Conservation (phyloP, 2,329 filamentous ascomycete genomes). For the Rugonectria rugulosa region DNA sequence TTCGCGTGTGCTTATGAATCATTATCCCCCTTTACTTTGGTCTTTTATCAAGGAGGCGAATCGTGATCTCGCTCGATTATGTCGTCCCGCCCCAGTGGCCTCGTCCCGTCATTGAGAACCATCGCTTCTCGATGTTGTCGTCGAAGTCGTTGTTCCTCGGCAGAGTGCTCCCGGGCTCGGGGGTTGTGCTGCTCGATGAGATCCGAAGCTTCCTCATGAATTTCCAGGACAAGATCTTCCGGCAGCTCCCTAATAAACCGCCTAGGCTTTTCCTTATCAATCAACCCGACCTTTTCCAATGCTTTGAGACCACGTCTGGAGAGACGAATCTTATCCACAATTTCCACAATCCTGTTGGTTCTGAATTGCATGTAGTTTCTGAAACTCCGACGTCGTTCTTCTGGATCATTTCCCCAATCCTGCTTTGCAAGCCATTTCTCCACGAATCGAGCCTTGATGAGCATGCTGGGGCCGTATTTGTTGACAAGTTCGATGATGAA, state of each 20-base stretch:
- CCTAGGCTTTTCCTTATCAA: slow-evolving; percentile 45
- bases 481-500: slow-evolving; percentile 66
- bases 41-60: slow-evolving; percentile 42
- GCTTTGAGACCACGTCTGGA: slow-evolving; percentile 60
- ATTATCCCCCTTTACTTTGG: no score
- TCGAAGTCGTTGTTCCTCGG: slow-evolving; percentile 75
- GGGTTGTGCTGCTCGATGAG: slow-evolving; percentile 39
- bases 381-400: slow-evolving; percentile 63
- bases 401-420: slow-evolving; percentile 67
- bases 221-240: slow-evolving; percentile 46
- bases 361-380: slow-evolving; percentile 57
- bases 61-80: slow-evolving; percentile 74
- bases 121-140: slow-evolving; percentile 85
- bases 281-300: slow-evolving; percentile 58
- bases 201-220: slow-evolving; percentile 38
- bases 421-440: slow-evolving; percentile 79
- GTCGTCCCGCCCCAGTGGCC: slow-evolving; percentile 75
- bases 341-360: slow-evolving; percentile 61
- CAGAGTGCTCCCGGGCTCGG: slow-evolving; percentile 59
- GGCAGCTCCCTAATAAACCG: slow-evolving; percentile 40
- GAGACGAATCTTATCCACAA: slow-evolving; percentile 57
- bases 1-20: not conserved
- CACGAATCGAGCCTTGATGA: slow-evolving; percentile 71
- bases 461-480: slow-evolving; percentile 62
- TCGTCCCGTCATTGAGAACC: slow-evolving; percentile 86